A percentile compares a stretch with the other conserved stretches of the same genome.
Evolutionary conservation across 768 basidiomycete genomes (phyloP).

Genomic region (Termitomyces sp.): DNA sequence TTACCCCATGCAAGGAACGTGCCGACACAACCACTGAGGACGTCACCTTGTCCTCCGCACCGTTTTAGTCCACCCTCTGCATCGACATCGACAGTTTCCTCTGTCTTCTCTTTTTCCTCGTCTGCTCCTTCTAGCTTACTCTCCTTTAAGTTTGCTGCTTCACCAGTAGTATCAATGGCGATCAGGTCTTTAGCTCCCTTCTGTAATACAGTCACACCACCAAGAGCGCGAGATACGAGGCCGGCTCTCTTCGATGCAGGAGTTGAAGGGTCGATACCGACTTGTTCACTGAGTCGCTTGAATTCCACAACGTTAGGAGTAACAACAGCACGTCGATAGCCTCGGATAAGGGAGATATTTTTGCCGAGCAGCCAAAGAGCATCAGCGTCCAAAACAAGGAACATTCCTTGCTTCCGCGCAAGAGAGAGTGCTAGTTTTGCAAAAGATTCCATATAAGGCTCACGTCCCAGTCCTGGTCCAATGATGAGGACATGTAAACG

Average conservation of each 20-base stretch:
- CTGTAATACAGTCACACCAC: slow-evolving; percentile 85
- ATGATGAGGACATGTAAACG: slow-evolving; percentile 91
- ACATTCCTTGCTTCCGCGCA: slow-evolving; percentile 73
- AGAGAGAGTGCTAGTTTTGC: slow-evolving; percentile 72
- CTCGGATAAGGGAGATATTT: slow-evolving; percentile 67
- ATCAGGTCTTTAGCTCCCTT: slow-evolving; percentile 86
- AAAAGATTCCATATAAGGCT: slow-evolving; percentile 82
- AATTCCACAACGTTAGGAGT: slow-evolving; percentile 97
- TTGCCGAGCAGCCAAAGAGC: slow-evolving; percentile 80
- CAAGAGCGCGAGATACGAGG: slow-evolving; percentile 66
- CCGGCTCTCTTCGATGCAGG: slow-evolving; percentile 56
- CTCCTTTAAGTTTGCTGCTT: slow-evolving; percentile 37
- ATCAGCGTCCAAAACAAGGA: slow-evolving; percentile 92
- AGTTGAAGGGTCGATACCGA: slow-evolving; percentile 55
- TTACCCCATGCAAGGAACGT: slow-evolving; percentile 93
- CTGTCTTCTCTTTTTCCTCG: slow-evolving; percentile 44
- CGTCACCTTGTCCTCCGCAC: slow-evolving; percentile 96
- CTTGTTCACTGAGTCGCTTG: slow-evolving; percentile 69
- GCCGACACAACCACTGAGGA: slow-evolving; percentile 83
- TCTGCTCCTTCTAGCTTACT: slow-evolving; percentile 40
- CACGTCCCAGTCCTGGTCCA: slow-evolving; percentile 92
- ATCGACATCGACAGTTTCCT: slow-evolving; percentile 62
- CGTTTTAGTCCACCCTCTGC: slow-evolving; percentile 80
- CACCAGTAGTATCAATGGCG: slow-evolving; percentile 65
- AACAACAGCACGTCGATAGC: slow-evolving; percentile 82